Percentiles rank a stretch among this genome's conserved stretches.
Conservation (phyloP, 345 rosid genomes). For the Mercurialis annua region DNA sequence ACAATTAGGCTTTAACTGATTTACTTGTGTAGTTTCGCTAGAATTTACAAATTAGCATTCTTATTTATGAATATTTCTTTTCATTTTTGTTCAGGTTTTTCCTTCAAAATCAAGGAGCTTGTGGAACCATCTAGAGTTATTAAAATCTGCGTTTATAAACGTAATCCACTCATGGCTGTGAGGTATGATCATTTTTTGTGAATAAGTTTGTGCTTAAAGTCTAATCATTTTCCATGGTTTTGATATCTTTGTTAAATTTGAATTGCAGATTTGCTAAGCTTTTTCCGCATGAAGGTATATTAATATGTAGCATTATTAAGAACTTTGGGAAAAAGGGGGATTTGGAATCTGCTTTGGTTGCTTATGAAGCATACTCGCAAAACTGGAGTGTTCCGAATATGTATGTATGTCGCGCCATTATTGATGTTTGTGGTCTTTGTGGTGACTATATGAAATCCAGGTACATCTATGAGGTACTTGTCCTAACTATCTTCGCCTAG, state of each 20-base stretch:
- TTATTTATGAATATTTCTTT: no score
- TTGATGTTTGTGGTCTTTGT: conserved; percentile 80
- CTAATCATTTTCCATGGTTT: background rate
- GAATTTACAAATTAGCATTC: no score
- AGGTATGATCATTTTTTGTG: conserved; percentile 44
- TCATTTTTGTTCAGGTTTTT: conserved; percentile 56
- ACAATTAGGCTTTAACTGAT: no score
- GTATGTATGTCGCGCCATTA: conserved; percentile 70
- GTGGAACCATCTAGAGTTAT: conserved; percentile 55
- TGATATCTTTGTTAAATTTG: background rate
- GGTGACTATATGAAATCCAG: conserved; percentile 73
- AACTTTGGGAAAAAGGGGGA: conserved; percentile 80
- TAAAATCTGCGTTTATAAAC: conserved; percentile 50
- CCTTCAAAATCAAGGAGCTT: conserved; percentile 59
- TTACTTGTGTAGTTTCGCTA: no score
- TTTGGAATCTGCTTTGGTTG: conserved; percentile 62
- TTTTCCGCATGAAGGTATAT: conserved; percentile 59
- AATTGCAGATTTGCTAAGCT: conserved; percentile 66
- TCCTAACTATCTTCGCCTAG: conserved; percentile 14
- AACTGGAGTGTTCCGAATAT: conserved; percentile 53
- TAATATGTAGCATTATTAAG: conserved; percentile 56
- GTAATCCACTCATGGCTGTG: conserved; percentile 56
- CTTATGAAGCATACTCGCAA: conserved; percentile 63
- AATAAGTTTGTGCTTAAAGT: background rate
- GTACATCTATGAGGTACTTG: conserved; percentile 69